Evolutionary conservation across 345 rosid genomes (phyloP), one percentile per base, ranked within the genome.

Genomic region (Eucalyptus coolabah): DNA sequence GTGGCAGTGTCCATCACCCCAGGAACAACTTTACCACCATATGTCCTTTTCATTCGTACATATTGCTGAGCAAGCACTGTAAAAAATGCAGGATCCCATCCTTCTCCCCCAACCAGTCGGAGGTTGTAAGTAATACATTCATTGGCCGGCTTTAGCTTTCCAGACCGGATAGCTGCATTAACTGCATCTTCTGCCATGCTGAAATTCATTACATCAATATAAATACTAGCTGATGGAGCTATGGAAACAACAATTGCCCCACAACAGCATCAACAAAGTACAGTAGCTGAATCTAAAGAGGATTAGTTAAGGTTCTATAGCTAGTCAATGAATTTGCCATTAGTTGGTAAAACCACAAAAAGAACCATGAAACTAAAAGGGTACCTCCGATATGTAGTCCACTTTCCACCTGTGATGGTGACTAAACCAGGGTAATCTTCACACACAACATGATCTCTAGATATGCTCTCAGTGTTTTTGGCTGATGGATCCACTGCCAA

Each of bases 101-200:
- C 98, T 30, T 98, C 93, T 89, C 96, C 98, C 90, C 99, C 99
- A 88, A 93, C 53, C 72, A 98, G 90, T 94, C 94, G 94, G 83
- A 98, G 93, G 89, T 91, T 93, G 37, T 93, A 93, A 32, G 99
- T 98, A 88, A 95, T 87, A 90, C 98, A 94, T 90, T 87, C 96
- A 91, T 91, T 97, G 63, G 89, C 89, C 51, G 99, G 98, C 89
- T 88, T 95, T 86, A 98, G 92, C 77, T 96, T 94, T 90, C 97
- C 99, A n/a, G 97, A 95, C 91, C 94, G 94, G 87, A 98, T 94
- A 89, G 99, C 98, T 51, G 95, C 96, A 93, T 97, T 89, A 88
- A 98, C 99, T 85, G 99, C 99, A 93, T 98, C 99, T 93, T 98
- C 98, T 91, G 99, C 99, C 99, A 98, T 97, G 92, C 99, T 97